Conservation (phyloP, 1,284 basidiomycete species). For the Hemileia vastatrix region DNA sequence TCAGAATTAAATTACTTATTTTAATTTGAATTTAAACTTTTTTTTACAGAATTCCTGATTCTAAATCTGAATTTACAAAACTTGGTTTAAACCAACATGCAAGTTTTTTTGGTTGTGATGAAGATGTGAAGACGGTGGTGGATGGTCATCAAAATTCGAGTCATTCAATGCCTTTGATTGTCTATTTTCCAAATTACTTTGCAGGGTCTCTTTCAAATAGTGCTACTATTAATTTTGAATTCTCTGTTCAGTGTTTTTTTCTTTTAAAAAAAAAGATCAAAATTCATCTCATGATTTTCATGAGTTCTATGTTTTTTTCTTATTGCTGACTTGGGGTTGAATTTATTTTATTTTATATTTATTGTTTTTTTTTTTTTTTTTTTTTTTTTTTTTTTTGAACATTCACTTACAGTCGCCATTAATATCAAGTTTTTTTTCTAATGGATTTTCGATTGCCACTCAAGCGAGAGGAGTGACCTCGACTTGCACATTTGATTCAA, state of each 20-base stretch:
- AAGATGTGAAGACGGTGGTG: too few species aligned
- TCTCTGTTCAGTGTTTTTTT: neutral
- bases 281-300: neutral
- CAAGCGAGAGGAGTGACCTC: constrained; percentile 3
- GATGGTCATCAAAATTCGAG: too few species aligned
- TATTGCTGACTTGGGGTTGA: too few species aligned
- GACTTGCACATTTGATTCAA: too few species aligned
- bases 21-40: too few species aligned
- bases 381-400: too few species aligned
- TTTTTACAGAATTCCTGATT: constrained; percentile 10
- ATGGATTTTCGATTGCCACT: constrained; percentile 20
- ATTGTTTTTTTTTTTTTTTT: too few species aligned
- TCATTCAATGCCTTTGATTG: constrained; percentile 2
- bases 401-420: too few species aligned
- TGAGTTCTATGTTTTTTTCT: too few species aligned
- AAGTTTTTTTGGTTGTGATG: constrained; percentile 14
- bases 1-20: too few species aligned
- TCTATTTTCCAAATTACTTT: constrained; percentile 21
- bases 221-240: constrained; percentile 10
- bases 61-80: neutral
- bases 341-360: too few species aligned
- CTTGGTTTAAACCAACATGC: constrained; percentile 7
- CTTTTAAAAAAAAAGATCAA: too few species aligned
- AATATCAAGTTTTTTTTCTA: constrained; percentile 14
- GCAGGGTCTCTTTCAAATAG: constrained; percentile 1